Evolutionary conservation across 805 yeast genomes (phyloP).

Genomic region (Tetrapisispora fleetii): DNA sequence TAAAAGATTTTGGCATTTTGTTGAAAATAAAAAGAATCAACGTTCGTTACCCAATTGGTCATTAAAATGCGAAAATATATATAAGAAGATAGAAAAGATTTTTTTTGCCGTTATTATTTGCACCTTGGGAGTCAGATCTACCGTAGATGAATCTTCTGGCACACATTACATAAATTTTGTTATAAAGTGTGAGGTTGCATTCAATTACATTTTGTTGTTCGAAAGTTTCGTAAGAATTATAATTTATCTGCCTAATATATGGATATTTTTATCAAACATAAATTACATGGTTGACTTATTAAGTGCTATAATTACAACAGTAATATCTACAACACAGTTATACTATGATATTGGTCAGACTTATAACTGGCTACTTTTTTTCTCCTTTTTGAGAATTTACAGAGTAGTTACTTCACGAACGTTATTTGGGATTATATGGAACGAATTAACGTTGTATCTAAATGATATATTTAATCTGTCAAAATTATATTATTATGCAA

Average conservation of each 20-base stretch:
- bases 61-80: background rate
- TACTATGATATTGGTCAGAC: background rate
- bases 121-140: background rate
- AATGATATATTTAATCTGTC: background rate
- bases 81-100: background rate
- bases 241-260: background rate
- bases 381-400: background rate
- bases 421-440: background rate
- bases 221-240: background rate
- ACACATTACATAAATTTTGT: background rate
- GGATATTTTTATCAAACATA: background rate
- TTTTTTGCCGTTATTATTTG: background rate
- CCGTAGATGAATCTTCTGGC: background rate
- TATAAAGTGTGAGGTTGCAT: background rate
- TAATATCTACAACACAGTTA: background rate
- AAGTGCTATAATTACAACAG: background rate
- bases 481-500: background rate
- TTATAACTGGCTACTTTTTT: conserved; percentile 1
- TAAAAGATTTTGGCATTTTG: background rate
- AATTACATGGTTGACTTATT: background rate
- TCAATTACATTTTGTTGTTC: background rate
- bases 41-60: background rate
- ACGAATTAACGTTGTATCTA: background rate
- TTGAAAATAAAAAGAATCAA: background rate
- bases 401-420: background rate